Evolutionary conservation across 805 yeast species (phyloP).

Genomic region (Saturnispora quitensis): DNA sequence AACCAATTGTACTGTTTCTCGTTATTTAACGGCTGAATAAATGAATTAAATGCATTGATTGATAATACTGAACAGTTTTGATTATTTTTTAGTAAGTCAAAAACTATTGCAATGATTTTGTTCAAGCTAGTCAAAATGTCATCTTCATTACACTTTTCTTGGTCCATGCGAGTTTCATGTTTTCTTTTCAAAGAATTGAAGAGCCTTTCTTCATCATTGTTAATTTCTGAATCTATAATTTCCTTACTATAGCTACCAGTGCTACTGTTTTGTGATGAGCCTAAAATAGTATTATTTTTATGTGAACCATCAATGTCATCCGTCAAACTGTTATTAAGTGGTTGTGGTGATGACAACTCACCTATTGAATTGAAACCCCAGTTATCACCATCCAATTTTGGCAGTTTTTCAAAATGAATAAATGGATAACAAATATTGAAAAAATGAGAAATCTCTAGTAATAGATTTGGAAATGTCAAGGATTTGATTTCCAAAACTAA

Average conservation of each 20-base stretch:
- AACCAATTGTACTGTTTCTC: constrained; percentile 18
- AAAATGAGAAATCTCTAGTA: constrained; percentile 37
- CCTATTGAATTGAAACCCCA: constrained; percentile 14
- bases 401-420: constrained; percentile 23
- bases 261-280: constrained; percentile 5
- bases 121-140: constrained; percentile 6
- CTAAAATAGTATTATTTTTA: neutral
- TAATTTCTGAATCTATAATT: constrained; percentile 5
- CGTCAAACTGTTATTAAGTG: neutral
- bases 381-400: constrained; percentile 22
- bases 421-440: constrained; percentile 36
- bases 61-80: constrained; percentile 9
- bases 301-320: constrained; percentile 6
- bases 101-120: constrained; percentile 11
- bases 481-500: constrained; percentile 29
- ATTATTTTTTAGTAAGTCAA: constrained; percentile 14
- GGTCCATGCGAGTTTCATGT: no score
- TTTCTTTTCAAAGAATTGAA: neutral
- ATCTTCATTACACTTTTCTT: neutral
- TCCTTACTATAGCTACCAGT: constrained; percentile 4
- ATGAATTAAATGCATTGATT: constrained; percentile 11
- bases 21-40: constrained; percentile 10
- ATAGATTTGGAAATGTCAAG: constrained; percentile 35
- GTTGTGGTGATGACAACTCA: neutral
- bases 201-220: neutral